Evolutionary conservation across 768 basidiomycete species (phyloP).

Genomic region (Lentinula sp.): DNA sequence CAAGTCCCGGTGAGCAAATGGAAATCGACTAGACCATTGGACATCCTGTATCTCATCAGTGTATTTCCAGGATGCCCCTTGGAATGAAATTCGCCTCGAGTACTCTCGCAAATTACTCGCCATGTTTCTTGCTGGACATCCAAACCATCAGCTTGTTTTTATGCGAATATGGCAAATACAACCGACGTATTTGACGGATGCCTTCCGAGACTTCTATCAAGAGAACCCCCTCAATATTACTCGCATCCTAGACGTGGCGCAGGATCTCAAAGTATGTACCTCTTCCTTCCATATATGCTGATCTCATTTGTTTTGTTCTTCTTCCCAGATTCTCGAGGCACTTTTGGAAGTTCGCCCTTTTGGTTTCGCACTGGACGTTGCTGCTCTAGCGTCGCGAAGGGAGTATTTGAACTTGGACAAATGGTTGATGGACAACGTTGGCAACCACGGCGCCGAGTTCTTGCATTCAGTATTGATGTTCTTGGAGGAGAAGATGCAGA

Average conservation of each 20-base stretch:
- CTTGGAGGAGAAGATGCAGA: constrained; percentile 88
- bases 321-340: constrained; percentile 79
- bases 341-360: constrained; percentile 87
- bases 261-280: constrained; percentile 78
- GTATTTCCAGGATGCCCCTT: constrained; percentile 58
- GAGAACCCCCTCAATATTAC: constrained; percentile 92
- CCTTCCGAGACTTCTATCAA: constrained; percentile 88
- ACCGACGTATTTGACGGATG: constrained; percentile 77
- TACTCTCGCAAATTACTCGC: constrained; percentile 80
- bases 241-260: constrained; percentile 90
- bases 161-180: constrained; percentile 94
- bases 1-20: constrained; percentile 73
- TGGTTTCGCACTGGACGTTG: constrained; percentile 88
- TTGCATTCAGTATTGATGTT: constrained; percentile 84
- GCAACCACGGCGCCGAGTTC: constrained; percentile 78
- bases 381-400: constrained; percentile 85
- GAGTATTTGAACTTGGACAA: constrained; percentile 96
- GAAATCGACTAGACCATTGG: neutral
- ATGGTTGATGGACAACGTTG: constrained; percentile 89
- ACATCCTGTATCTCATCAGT: constrained; percentile 10
- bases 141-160: constrained; percentile 94
- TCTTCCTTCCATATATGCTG: neutral
- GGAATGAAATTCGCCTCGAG: constrained; percentile 85
- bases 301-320: constrained; percentile 4
- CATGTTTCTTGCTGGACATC: constrained; percentile 89